A percentile compares a stretch with the other conserved stretches of the same genome.
phyloP scores from a whole-genome alignment of 1,139 yeast genomes.

The Candida pseudoviswanathii region DNA sequence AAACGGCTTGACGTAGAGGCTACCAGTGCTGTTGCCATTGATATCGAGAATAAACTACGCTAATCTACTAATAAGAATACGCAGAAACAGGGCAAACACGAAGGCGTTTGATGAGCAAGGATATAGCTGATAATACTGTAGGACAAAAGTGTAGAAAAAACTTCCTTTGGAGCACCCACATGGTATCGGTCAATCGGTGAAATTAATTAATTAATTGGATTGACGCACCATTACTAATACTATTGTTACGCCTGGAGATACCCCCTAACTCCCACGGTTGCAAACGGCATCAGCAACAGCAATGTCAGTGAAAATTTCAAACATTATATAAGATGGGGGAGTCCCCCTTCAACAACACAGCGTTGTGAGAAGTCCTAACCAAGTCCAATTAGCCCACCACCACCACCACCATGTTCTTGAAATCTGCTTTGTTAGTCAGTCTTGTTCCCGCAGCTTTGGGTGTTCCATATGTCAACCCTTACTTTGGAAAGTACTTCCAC shows the following conservation, averaged over 20 bases:
- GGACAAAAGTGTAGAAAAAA: no score
- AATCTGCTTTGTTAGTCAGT: constrained; percentile 5
- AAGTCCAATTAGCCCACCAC: not conserved
- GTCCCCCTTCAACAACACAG: not conserved
- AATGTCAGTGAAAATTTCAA: not conserved
- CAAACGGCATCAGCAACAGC: constrained; percentile 1
- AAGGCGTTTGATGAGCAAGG: not conserved
- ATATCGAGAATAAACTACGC: no score
- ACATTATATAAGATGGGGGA: not conserved
- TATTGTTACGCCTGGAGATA: not conserved
- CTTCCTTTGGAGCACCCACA: not conserved
- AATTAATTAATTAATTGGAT: constrained; percentile 1
- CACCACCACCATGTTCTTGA: not conserved
- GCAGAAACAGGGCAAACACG: not conserved
- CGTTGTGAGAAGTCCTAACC: not conserved
- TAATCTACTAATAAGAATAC: not conserved
- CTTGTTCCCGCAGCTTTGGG: constrained; percentile 9
- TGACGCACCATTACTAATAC: not conserved
- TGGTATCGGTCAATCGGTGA: not conserved
- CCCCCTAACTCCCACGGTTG: not conserved
- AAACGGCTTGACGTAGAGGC: no score
- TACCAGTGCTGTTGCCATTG: no score
- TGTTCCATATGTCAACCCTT: constrained; percentile 13
- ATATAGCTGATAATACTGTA: not conserved
- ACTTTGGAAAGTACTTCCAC: constrained; percentile 16